Evolutionary conservation across 2,329 filamentous ascomycete genomes (phyloP), one percentile per base, ranked within the genome.

Genomic region (Trichoderma sp.): DNA sequence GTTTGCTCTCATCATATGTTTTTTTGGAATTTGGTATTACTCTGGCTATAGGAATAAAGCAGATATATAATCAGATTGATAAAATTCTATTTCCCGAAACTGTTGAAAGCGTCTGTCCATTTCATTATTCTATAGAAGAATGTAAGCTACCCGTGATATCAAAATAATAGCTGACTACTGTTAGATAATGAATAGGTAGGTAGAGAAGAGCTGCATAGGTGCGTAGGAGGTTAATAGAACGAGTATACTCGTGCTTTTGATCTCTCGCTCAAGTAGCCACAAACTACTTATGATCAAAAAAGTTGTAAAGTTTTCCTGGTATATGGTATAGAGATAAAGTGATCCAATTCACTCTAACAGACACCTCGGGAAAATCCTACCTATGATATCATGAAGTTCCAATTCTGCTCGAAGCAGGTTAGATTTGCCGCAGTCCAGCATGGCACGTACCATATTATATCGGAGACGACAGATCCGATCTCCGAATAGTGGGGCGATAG

Each of bases 31-130:
- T 49, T 69, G 68, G 59, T 55, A 27, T 43, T 66, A 29, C 19
- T 47, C 21, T 60, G 55, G 35, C 13, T 61, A 29, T 58, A 43
- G 29, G 40, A 59, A 69, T 40, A 37, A 21, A 49, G 47, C 35
- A 62, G 24, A 35, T 49, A 57, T 52, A 52, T 43, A 47, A 68
- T 59, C 49, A 68, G 57, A 70, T 68, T 70, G 64, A 64, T 58
- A 59, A 61, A 68, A 47, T 11, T 47, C 10, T 27, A 27, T 49
- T 61, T 19, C 35, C 47, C n/a, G 19, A 47, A 33, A 43, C 24
- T 14, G 10, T 10, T 37, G 31, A 52, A 59, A 37, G n/a, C 4
- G 19, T 4, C 5, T 31, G 13, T 37, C 11, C 6, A 11, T 1
- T 31, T 10, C 27, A 37, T 52, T 52, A 19, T 35, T 6, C 10